Conservation (phyloP, 2,329 filamentous ascomycete genomes). For the Orbilia blumenaviensis region DNA sequence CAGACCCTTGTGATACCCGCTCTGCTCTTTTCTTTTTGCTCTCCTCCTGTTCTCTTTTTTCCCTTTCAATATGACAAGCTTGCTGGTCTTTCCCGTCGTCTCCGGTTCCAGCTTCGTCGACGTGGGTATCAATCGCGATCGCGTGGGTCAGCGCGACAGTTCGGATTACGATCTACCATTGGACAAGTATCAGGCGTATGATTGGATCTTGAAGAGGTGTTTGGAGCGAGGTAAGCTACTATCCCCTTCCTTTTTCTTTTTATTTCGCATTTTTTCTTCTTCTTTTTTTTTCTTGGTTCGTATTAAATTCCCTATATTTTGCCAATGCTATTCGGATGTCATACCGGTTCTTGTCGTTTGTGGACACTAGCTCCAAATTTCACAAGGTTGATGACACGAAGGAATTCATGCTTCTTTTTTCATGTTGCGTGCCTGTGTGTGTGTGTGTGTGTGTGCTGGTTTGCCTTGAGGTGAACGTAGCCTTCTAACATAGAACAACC, state of each 20-base stretch:
- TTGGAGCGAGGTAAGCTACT: conserved; percentile 39
- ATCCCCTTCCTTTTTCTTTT: not conserved
- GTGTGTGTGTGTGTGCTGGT: no score
- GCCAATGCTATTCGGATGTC: conserved; percentile 14
- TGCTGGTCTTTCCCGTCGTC: conserved; percentile 37
- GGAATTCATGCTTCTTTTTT: conserved; percentile 10
- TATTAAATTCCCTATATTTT: not conserved
- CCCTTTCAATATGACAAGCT: conserved; percentile 26
- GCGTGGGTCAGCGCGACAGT: conserved; percentile 28
- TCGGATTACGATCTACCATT: conserved; percentile 40
- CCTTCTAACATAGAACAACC: not conserved
- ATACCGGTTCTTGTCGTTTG: conserved; percentile 15
- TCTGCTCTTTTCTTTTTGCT: conserved; percentile 23
- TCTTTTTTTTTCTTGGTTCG: not conserved
- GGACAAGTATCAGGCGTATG: conserved; percentile 36
- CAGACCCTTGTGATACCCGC: conserved; percentile 23
- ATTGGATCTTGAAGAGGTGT: conserved; percentile 47
- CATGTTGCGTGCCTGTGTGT: no score
- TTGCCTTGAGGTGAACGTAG: conserved; percentile 10
- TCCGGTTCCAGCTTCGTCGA: conserved; percentile 16
- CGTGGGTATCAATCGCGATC: conserved; percentile 14
- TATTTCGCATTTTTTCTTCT: not conserved
- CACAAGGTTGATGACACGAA: conserved; percentile 20
- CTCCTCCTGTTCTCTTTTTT: conserved; percentile 5
- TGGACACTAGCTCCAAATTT: conserved; percentile 10